These are phyloP conservation scores for Miscanthus lutarioriparius DNA, from an alignment of 176 grass and related monocot genomes.

Conservation along the genomic window DNA sequence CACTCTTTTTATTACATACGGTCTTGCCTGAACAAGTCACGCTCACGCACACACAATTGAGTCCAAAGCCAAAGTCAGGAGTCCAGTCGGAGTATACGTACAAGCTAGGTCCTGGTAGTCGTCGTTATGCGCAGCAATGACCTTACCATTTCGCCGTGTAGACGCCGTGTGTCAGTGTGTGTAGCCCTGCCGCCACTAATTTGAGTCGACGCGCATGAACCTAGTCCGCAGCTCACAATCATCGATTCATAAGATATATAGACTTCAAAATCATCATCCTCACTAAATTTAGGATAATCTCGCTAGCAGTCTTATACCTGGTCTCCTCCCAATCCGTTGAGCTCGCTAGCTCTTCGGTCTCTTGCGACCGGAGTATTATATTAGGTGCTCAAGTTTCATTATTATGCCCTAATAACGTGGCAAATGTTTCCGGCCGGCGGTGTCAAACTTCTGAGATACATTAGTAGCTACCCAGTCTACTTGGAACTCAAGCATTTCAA, in stretches of 20 bases:
- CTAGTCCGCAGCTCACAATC: neutral
- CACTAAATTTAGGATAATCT: neutral
- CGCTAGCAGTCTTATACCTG: neutral
- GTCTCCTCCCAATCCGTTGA: too few relatives aligned
- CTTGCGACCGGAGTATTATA: neutral
- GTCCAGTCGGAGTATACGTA: neutral
- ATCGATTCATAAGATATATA: neutral
- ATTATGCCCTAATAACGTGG: too few relatives aligned
- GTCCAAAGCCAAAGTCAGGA: neutral
- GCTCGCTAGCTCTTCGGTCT: neutral
- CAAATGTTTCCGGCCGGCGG: too few relatives aligned
- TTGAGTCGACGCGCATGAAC: neutral
- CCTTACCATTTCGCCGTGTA: neutral
- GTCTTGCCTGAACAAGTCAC: neutral
- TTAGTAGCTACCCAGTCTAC: neutral
- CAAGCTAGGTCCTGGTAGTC: too few relatives aligned
- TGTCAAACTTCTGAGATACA: neutral
- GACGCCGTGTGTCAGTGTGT: too few relatives aligned
- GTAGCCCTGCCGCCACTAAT: too few relatives aligned
- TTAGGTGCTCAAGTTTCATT: too few relatives aligned
- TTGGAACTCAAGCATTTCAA: neutral
- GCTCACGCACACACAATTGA: neutral
- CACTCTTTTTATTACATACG: neutral
- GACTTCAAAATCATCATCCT: neutral
- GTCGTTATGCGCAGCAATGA: neutral